A percentile compares a stretch with the other conserved stretches of the same genome.
phyloP scores from a whole-genome alignment of 139 green algal genomes.

The Micromonas commoda region DNA sequence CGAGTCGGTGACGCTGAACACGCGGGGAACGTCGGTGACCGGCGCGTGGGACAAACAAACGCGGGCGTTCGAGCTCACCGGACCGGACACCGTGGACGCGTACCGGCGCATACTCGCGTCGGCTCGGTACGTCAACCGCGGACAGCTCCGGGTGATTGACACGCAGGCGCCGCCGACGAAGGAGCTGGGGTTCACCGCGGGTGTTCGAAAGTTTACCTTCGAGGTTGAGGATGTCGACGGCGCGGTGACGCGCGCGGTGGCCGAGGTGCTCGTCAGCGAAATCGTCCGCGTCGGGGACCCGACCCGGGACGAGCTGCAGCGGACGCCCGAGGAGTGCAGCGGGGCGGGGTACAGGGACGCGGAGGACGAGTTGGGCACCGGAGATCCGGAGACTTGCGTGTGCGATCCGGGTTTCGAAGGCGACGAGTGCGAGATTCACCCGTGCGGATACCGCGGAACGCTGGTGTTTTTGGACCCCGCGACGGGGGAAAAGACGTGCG shows the following conservation, averaged over 20 bases:
- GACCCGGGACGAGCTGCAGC: neutral
- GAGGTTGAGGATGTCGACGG: neutral
- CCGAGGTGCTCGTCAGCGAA: neutral
- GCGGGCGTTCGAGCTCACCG: neutral
- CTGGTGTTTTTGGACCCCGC: neutral
- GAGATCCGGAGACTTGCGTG: neutral
- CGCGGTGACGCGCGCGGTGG: neutral
- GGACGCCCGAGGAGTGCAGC: neutral
- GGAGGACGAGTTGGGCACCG: neutral
- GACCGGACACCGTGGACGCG: neutral
- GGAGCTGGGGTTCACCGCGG: neutral
- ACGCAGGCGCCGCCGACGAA: neutral
- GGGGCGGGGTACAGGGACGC: neutral
- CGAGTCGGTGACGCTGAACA: neutral
- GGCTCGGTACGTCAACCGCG: neutral
- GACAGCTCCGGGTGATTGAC: neutral
- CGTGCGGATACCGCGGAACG: neutral
- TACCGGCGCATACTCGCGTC: neutral
- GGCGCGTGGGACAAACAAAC: neutral
- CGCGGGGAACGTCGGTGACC: neutral
- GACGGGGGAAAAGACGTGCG: neutral
- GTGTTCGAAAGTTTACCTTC: neutral
- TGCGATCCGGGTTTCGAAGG: conserved; percentile 19
- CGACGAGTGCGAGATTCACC: conserved; percentile 15
- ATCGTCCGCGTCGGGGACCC: conserved; percentile 4